Base-by-base conservation (phyloP, 2,329 filamentous ascomycete genomes). In the Fusarium robinianum region DNA sequence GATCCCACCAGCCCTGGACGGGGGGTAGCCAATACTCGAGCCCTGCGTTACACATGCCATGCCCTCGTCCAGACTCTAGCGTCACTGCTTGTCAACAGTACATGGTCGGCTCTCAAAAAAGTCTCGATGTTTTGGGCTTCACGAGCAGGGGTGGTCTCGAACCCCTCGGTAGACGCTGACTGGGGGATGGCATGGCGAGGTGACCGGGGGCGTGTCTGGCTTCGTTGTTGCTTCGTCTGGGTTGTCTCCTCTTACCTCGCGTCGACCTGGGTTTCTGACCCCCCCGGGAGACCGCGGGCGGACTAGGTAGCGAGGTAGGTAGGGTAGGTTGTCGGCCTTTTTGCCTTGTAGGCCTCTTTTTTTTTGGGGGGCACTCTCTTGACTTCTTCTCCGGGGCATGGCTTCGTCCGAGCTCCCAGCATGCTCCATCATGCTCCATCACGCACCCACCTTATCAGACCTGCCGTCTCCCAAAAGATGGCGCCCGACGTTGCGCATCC, bases 131-230 rank as follows among this genome's bases (percentile, higher is more conserved):
- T n/a, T n/a, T 55, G 41, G 42, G 14, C 38, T 58, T 40, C 39
- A 35, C 15, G 38, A 53, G 41, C 54, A 60, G 58, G 58, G 57
- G 32, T 53, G 49, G 50, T 57, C 56, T 60, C 49, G 54, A 61
- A 61, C 59, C 59, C 62, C 53, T 64, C 63, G 63, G 63, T 63
- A 65, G 62, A 65, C 62, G 61, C 57, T 63, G 47, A 58, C 57
- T 57, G 59, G 60, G 61, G 55, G 47, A 57, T 48, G 45, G 53
- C 41, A 56, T 57, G 42, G 49, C 45, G 51, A 54, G 49, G 39
- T 39, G 44, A 54, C 49, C 58, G 55, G 55, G 57, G 57, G 58
- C 49, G 45, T 61, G 58, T 61, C 50, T 57, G 54, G 54, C 54
- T n/a, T n/a, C n/a, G n/a, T 41, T 33, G 35, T 30, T 32, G 23